Evolutionary conservation across 2,329 filamentous ascomycete species (phyloP).

Genomic region (Apiospora saccharicola): DNA sequence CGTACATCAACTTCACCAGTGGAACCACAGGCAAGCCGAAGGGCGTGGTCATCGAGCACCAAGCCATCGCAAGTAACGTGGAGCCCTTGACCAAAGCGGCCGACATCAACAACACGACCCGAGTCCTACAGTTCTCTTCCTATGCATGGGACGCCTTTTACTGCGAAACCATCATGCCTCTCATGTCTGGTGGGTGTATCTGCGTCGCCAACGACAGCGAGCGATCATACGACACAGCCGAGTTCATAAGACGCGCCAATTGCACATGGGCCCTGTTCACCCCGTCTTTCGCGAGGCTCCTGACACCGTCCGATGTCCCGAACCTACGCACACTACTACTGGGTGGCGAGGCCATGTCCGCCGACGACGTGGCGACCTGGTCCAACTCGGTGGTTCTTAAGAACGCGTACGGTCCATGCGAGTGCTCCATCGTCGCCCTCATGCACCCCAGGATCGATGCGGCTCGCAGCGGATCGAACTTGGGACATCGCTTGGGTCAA

Average conservation of each 20-base stretch:
- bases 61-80: constrained; percentile 23
- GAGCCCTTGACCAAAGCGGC: constrained; percentile 43
- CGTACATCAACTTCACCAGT: constrained; percentile 27
- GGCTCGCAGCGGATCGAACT: constrained; percentile 16
- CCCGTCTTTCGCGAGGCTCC: background rate
- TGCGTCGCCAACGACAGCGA: constrained; percentile 24
- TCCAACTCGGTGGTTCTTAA: constrained; percentile 19
- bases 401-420: constrained; percentile 28
- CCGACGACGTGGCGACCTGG: constrained; percentile 24
- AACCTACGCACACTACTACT: background rate
- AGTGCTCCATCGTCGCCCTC: constrained; percentile 19
- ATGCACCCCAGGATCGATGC: constrained; percentile 22
- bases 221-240: background rate
- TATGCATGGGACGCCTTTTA: constrained; percentile 26
- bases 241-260: constrained; percentile 6
- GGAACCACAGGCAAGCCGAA: constrained; percentile 30
- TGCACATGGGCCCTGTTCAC: background rate
- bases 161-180: constrained; percentile 23
- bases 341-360: constrained; percentile 21
- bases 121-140: constrained; percentile 25
- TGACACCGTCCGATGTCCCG: constrained; percentile 2
- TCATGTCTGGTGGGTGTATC: constrained; percentile 25
- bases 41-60: constrained; percentile 27
- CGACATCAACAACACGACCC: constrained; percentile 59
- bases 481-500: constrained; percentile 24